A percentile compares a stretch with the other conserved stretches of the same genome.
These are phyloP conservation scores for Boeremia lycopersici DNA, from an alignment of 2,329 filamentous ascomycete species.

Conservation along the genomic window DNA sequence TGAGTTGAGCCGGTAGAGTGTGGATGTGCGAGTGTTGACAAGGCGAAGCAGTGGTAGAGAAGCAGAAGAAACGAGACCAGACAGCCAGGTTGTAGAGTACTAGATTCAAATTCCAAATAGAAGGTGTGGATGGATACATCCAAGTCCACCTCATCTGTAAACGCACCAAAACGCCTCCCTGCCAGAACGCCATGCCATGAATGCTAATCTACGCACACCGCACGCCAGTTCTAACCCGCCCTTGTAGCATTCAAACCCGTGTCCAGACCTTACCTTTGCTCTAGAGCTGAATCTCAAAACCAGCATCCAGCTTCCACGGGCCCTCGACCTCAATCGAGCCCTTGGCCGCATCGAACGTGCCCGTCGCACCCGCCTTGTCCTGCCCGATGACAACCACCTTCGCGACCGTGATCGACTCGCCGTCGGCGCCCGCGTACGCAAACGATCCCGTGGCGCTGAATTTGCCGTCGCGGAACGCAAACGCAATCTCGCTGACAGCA, in stretches of 20 bases:
- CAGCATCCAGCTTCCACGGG: slow-evolving; percentile 35
- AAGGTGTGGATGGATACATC: no score
- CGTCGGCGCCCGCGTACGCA: slow-evolving; percentile 49
- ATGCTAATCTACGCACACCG: background rate
- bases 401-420: slow-evolving; percentile 31
- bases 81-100: no score
- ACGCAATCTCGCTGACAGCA: slow-evolving; percentile 62
- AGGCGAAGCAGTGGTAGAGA: no score
- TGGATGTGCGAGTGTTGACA: no score
- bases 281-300: slow-evolving; percentile 26
- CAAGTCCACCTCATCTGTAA: no score
- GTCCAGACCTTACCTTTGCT: no score
- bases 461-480: slow-evolving; percentile 62
- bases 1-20: no score
- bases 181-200: background rate
- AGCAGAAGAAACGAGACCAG: no score
- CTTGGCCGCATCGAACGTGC: slow-evolving; percentile 21
- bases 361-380: slow-evolving; percentile 17
- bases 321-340: slow-evolving; percentile 32
- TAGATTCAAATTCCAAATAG: no score
- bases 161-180: no score
- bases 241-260: no score
- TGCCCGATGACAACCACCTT: slow-evolving; percentile 40
- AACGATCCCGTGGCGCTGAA: slow-evolving; percentile 62
- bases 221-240: background rate